Evolutionary conservation across 345 rosid species (phyloP).

Genomic region (Brassica carinata): DNA sequence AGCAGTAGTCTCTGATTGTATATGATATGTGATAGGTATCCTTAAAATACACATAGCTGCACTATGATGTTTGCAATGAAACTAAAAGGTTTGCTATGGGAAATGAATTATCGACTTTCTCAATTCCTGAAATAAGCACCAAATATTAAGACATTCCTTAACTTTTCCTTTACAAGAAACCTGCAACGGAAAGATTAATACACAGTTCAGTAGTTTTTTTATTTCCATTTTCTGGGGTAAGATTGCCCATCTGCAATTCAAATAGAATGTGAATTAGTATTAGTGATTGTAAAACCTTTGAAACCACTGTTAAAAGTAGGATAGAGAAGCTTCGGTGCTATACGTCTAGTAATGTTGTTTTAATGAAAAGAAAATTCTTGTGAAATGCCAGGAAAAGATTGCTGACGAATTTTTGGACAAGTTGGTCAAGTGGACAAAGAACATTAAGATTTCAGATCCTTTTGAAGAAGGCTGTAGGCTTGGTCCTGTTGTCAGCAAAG

Average conservation of each 20-base stretch:
- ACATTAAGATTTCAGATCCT: constrained; percentile 88
- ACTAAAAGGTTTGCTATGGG: neutral
- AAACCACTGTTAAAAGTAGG: neutral
- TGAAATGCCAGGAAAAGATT: constrained; percentile 67
- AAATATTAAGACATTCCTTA: neutral
- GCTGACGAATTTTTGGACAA: constrained; percentile 68
- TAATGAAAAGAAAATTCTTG: constrained; percentile 10
- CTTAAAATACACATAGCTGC: neutral
- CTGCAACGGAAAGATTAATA: neutral
- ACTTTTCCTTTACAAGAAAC: constrained; percentile 10
- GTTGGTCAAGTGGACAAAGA: constrained; percentile 78
- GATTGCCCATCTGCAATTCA: neutral
- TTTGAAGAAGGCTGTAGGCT: constrained; percentile 91
- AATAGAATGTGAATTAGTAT: constrained; percentile 12
- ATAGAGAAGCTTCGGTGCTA: constrained; percentile 4
- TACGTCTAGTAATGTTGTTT: constrained; percentile 5
- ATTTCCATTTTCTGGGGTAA: neutral
- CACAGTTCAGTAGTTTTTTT: neutral
- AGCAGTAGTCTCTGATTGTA: neutral
- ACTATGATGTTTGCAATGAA: neutral
- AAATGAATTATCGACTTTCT: neutral
- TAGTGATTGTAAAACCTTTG: neutral
- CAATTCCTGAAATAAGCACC: neutral
- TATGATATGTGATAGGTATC: neutral
- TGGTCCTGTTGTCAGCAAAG: constrained; percentile 85